Percentiles rank a stretch among this genome's conserved stretches.
phyloP scores from a whole-genome alignment of 306 rosid genomes.

The Coriaria nepalensis region DNA sequence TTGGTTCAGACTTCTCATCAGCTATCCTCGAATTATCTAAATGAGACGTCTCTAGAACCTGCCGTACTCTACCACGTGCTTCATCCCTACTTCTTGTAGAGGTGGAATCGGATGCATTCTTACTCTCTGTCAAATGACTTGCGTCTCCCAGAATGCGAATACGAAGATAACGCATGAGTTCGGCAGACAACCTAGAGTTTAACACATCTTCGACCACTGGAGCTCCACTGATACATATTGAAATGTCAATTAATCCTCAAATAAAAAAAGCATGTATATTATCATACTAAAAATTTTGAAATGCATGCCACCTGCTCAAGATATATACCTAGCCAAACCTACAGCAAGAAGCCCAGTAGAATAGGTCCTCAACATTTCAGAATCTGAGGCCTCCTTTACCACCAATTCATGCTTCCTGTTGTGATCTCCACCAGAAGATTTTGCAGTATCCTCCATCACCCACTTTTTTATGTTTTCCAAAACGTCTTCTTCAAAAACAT shows the following conservation, averaged over 20 bases:
- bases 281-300: no score
- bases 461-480: conserved; percentile 57
- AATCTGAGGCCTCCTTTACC: conserved; percentile 52
- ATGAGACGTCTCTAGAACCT: conserved; percentile 52
- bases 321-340: conserved; percentile 58
- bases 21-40: conserved; percentile 48
- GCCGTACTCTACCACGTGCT: conserved; percentile 59
- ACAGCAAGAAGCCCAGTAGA: conserved; percentile 87
- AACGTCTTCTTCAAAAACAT: conserved; percentile 76
- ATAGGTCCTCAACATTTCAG: conserved; percentile 82
- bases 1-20: conserved; percentile 57
- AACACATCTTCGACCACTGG: conserved; percentile 83
- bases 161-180: conserved; percentile 95
- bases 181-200: conserved; percentile 82
- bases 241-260: no score
- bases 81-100: conserved; percentile 62
- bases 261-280: no score
- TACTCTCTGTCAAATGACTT: conserved; percentile 49
- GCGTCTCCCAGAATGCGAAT: conserved; percentile 71
- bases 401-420: conserved; percentile 37
- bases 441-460: conserved; percentile 61
- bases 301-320: conserved; percentile 3
- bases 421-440: conserved; percentile 36
- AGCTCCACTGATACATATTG: conserved; percentile 43
- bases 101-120: conserved; percentile 37